Evolutionary conservation across 345 rosid species (phyloP).

Genomic region (Eutrema heterophyllum): DNA sequence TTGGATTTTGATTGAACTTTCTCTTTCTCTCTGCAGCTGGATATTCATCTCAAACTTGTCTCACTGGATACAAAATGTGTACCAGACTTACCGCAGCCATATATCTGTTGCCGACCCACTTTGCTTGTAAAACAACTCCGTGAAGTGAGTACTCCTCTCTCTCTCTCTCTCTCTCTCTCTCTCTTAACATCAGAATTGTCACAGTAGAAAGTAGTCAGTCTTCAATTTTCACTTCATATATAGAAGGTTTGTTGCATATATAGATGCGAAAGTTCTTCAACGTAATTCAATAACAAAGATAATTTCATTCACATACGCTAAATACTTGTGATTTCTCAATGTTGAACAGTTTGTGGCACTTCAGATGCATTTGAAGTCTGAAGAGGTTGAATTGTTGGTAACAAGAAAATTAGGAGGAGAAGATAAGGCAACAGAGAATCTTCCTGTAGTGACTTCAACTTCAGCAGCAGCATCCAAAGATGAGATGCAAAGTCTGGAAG

Average conservation of each 20-base stretch:
- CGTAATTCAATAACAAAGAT: background rate
- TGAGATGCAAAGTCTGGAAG: conserved; percentile 50
- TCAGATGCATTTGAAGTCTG: conserved; percentile 54
- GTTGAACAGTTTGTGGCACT: conserved; percentile 62
- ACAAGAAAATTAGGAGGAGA: conserved; percentile 39
- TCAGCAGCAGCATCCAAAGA: conserved; percentile 31
- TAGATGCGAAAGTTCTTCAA: background rate
- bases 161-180: conserved; percentile 19
- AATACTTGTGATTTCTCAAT: conserved; percentile 12
- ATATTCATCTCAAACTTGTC: conserved; percentile 74
- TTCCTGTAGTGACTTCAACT: conserved; percentile 10
- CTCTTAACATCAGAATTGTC: conserved; percentile 13
- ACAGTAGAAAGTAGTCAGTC: background rate
- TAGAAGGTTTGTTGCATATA: background rate
- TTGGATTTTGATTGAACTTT: background rate
- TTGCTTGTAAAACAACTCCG: conserved; percentile 65
- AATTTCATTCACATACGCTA: background rate
- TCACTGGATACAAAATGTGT: conserved; percentile 52
- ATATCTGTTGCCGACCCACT: conserved; percentile 70
- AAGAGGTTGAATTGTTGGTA: conserved; percentile 63
- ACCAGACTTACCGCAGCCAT: conserved; percentile 67
- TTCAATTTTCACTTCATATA: background rate
- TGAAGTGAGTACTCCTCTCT: conserved; percentile 56
- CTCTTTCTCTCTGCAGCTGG: conserved; percentile 43
- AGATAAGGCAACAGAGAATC: conserved; percentile 9